These are phyloP conservation scores for Kodamaea sagamina DNA, from an alignment of 805 yeast species.

Conservation along the genomic window DNA sequence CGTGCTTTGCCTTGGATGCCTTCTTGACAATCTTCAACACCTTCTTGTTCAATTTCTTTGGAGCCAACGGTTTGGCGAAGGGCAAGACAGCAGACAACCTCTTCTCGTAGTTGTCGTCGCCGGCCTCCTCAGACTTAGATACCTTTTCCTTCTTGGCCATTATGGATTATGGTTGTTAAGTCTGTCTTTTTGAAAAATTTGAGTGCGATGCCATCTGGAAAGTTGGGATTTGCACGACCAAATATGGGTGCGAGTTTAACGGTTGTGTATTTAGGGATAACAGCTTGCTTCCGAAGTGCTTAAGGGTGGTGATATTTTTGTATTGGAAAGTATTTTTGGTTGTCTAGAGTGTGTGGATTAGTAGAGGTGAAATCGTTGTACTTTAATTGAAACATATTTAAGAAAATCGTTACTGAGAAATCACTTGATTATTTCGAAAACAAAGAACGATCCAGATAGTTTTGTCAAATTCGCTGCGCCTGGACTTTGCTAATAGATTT, in stretches of 20 bases:
- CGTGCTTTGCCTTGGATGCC: constrained; percentile 97
- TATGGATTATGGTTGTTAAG: constrained; percentile 11
- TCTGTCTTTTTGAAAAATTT: constrained; percentile 10
- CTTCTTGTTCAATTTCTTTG: constrained; percentile 94
- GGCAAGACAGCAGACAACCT: constrained; percentile 89
- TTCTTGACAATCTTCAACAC: constrained; percentile 93
- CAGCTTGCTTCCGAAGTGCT: too few relatives aligned
- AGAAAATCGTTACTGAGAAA: too few relatives aligned
- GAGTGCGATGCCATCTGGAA: constrained; percentile 15
- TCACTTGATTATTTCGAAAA: too few relatives aligned
- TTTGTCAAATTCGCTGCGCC: too few relatives aligned
- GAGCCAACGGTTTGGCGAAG: constrained; percentile 93
- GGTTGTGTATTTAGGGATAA: too few relatives aligned
- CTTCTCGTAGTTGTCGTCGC: constrained; percentile 82
- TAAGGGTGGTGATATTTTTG: too few relatives aligned
- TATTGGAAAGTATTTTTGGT: too few relatives aligned
- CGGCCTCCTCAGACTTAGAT: constrained; percentile 35
- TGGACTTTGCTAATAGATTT: too few relatives aligned
- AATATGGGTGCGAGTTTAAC: background rate
- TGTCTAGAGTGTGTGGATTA: too few relatives aligned
- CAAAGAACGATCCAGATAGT: too few relatives aligned
- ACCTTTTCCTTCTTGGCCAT: constrained; percentile 53
- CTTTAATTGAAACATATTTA: too few relatives aligned
- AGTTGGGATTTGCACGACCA: constrained; percentile 8
- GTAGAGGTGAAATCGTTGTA: too few relatives aligned